Evolutionary conservation across 164 flowering plant species (phyloP).

Genomic region (Cinnamomum micranthum): DNA sequence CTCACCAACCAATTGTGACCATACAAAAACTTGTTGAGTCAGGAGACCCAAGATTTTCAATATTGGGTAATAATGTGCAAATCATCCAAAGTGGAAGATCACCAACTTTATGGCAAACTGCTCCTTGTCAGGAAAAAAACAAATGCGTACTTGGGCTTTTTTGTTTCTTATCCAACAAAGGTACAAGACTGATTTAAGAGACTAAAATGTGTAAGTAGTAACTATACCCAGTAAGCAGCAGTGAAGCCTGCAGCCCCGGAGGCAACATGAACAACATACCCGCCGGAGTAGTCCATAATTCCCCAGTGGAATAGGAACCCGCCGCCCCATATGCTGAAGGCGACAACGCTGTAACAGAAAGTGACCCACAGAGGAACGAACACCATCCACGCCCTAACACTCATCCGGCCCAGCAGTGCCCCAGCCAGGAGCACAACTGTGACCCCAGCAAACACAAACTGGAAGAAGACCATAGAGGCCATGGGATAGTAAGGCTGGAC

Average conservation of each 20-base stretch:
- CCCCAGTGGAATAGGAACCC: conserved; percentile 32
- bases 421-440: conserved; percentile 30
- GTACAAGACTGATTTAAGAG: too few relatives aligned
- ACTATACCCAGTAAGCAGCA: conserved; percentile 29
- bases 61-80: too few relatives aligned
- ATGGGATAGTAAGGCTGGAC: conserved; percentile 17
- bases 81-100: too few relatives aligned
- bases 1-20: too few relatives aligned
- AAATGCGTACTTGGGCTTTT: too few relatives aligned
- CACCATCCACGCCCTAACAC: conserved; percentile 33
- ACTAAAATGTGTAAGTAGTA: not conserved
- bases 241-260: conserved; percentile 29
- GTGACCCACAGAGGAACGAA: conserved; percentile 32
- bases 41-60: too few relatives aligned
- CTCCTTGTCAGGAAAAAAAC: too few relatives aligned
- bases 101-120: too few relatives aligned
- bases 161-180: too few relatives aligned
- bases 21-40: too few relatives aligned
- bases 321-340: conserved; percentile 35
- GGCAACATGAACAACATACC: conserved; percentile 29
- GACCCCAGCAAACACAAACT: conserved; percentile 28
- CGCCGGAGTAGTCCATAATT: conserved; percentile 28
- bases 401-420: conserved; percentile 29
- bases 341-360: conserved; percentile 27
- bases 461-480: conserved; percentile 29